Evolutionary conservation across 257 asterid genomes (phyloP), one percentile per base, ranked within the genome.

Genomic region (Handroanthus guayacan): DNA sequence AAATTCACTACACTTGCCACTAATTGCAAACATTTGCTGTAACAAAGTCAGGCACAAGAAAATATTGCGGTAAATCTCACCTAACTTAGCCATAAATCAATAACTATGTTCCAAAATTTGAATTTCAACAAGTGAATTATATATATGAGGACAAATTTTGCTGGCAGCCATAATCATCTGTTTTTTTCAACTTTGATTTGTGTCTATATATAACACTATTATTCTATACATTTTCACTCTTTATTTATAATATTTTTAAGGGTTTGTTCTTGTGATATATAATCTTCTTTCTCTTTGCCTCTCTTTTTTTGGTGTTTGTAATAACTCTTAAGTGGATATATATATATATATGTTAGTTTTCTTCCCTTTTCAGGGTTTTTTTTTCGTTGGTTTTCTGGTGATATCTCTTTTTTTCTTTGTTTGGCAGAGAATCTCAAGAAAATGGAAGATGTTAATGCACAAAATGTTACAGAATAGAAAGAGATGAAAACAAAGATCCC

Each of bases 91-190:
- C 36, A 18, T n/a, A 25, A 14, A 25, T 5, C 43, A 63, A 18
- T 70, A 70, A 62, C 16, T 48, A 45, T 17, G 54, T 54, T 54
- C 60, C 63, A 71, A 63, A 3, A 1, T 41, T 25, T 16, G 9
- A 10, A 55, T 71, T 78, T 78, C 41, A 12, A 63, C 43, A 50
- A 74, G 52, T 63, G 38, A 71, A 63, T 62, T 14, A 41, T 43
- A 41, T 41, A 36, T 43, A 54, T n/a, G 14, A 9, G 2, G 68
- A 62, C 77, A 62, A 70, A 41, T 45, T 18, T 43, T 7, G 74
- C 62, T 78, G 82, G 78, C 82, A 78, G 25, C 58, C n/a, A 69
- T 2, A 20, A 17, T 25, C 31, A 25, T 25, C 31, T 25, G 31
- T 25, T 25, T 25, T 25, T 25, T 25, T 25, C 31, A 25, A 25